Evolutionary conservation across 2,329 filamentous ascomycete species (phyloP).

Genomic region (Seiridium cupressi): DNA sequence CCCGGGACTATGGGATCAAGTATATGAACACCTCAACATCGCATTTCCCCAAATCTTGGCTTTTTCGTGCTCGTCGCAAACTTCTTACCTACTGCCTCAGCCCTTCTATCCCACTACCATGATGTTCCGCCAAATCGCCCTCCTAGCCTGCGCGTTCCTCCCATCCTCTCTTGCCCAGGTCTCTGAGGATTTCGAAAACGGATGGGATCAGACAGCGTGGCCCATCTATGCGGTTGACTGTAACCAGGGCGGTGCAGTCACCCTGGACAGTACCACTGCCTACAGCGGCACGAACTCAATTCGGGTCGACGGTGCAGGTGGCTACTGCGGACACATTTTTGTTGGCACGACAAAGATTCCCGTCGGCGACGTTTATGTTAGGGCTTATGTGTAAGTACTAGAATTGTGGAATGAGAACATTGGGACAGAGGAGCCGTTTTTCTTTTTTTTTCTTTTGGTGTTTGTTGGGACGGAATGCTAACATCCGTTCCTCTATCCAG

Average conservation of each 20-base stretch:
- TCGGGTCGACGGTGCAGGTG: slow-evolving; percentile 49
- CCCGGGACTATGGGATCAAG: slow-evolving; percentile 13
- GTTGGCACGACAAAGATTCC: slow-evolving; percentile 58
- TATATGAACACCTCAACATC: slow-evolving; percentile 23
- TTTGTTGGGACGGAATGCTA: too few relatives aligned
- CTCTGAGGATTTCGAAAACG: slow-evolving; percentile 55
- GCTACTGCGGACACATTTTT: slow-evolving; percentile 60
- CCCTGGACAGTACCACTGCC: slow-evolving; percentile 53
- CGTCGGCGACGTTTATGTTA: slow-evolving; percentile 55
- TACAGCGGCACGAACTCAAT: slow-evolving; percentile 57
- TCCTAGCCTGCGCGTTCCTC: slow-evolving; percentile 39
- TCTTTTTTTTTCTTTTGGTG: neutral
- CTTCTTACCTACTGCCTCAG: neutral
- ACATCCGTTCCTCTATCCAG: slow-evolving; percentile 27
- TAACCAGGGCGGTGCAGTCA: slow-evolving; percentile 56
- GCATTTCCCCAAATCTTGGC: slow-evolving; percentile 11
- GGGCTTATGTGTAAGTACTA: slow-evolving; percentile 51
- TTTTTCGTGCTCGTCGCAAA: neutral
- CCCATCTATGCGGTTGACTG: slow-evolving; percentile 58
- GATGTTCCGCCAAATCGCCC: slow-evolving; percentile 19
- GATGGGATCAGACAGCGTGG: slow-evolving; percentile 57
- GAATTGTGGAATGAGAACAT: neutral
- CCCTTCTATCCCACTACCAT: neutral
- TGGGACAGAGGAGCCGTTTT: too few relatives aligned
- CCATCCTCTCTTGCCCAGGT: slow-evolving; percentile 51